phyloP scores from a whole-genome alignment of 345 rosid genomes.

The Salix brachista region DNA sequence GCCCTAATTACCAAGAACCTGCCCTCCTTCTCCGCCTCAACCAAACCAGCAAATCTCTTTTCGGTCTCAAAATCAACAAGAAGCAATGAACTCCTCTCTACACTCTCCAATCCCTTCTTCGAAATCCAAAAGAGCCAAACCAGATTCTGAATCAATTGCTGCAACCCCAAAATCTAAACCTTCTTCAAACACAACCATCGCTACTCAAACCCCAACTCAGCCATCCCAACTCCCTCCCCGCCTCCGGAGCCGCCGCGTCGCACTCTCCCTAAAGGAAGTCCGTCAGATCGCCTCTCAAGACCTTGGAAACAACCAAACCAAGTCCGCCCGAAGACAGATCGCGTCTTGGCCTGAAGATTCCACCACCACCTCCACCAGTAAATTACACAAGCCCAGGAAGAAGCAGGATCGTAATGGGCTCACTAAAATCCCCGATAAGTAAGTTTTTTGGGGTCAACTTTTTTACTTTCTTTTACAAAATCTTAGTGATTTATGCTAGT shows the following conservation, averaged over 20 bases:
- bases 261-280: constrained; percentile 21
- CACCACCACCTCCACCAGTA: background rate
- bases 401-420: background rate
- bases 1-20: background rate
- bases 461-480: background rate
- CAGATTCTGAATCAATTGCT: background rate
- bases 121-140: constrained; percentile 7
- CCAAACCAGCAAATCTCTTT: background rate
- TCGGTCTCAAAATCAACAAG: background rate
- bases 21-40: background rate
- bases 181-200: background rate
- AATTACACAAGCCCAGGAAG: background rate
- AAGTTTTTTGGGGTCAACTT: background rate
- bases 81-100: constrained; percentile 8
- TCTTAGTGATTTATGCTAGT: background rate
- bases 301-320: background rate
- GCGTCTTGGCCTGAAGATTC: constrained; percentile 20
- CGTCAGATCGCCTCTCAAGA: constrained; percentile 13
- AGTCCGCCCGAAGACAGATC: constrained; percentile 25
- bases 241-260: constrained; percentile 22
- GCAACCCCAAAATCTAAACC: constrained; percentile 14
- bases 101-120: constrained; percentile 1
- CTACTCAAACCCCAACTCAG: constrained; percentile 24
- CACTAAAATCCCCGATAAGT: constrained; percentile 24
- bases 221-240: constrained; percentile 17